phyloP scores from a whole-genome alignment of 352 stramenopile genomes.

The Globisporangium emineosum region DNA sequence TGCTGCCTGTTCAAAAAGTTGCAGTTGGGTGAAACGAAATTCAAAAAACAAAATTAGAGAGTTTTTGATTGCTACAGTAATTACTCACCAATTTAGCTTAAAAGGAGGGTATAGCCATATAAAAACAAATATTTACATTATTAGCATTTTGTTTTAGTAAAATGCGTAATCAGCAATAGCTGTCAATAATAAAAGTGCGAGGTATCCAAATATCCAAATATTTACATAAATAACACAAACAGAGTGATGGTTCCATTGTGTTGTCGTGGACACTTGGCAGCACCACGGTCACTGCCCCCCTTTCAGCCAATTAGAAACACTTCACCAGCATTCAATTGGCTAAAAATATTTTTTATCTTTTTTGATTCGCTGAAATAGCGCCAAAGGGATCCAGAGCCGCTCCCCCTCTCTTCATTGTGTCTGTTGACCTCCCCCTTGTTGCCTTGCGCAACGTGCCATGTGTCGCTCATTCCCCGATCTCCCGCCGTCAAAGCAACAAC shows the following conservation, averaged over 20 bases:
- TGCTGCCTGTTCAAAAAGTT: slow-evolving; percentile 10
- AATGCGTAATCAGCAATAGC: background rate
- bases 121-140: background rate
- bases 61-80: background rate
- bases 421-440: too few relatives aligned
- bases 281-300: too few relatives aligned
- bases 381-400: background rate
- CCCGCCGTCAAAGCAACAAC: slow-evolving; percentile 13
- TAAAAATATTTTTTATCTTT: background rate
- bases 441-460: slow-evolving; percentile 3
- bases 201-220: slow-evolving; percentile 12
- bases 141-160: background rate
- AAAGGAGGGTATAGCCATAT: background rate
- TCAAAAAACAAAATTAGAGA: background rate
- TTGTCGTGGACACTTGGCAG: slow-evolving; percentile 2
- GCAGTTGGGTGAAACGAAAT: background rate
- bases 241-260: background rate
- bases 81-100: background rate
- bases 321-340: background rate
- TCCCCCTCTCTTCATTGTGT: too few relatives aligned
- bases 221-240: background rate
- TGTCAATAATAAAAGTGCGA: background rate
- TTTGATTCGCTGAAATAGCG: slow-evolving; percentile 8
- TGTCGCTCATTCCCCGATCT: slow-evolving; percentile 23
- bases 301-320: too few relatives aligned